Percentiles rank a stretch among this genome's conserved stretches.
phyloP scores from a whole-genome alignment of 352 stramenopile genomes.

The Poterioochromonas sp. region DNA sequence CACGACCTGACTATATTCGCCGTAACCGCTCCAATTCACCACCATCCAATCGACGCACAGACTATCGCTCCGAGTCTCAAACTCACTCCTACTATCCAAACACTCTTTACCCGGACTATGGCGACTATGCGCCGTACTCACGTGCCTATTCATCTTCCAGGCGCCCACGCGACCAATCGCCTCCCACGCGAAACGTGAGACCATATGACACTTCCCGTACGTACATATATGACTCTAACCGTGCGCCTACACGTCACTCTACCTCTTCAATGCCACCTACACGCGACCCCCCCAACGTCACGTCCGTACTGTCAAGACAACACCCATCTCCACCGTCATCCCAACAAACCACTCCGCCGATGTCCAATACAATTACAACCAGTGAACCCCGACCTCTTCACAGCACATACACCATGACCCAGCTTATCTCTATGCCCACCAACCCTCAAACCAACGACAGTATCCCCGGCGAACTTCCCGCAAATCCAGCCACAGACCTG shows the following conservation, averaged over 20 bases:
- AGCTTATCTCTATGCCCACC: slow-evolving; percentile 22
- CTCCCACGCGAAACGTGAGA: slow-evolving; percentile 26
- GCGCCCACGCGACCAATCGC: slow-evolving; percentile 18
- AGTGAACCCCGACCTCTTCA: slow-evolving; percentile 2
- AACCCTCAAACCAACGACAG: slow-evolving; percentile 9
- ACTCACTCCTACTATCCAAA: neutral
- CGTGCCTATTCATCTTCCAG: slow-evolving; percentile 4
- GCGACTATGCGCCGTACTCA: slow-evolving; percentile 21
- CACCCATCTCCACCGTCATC: slow-evolving; percentile 16
- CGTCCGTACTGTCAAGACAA: slow-evolving; percentile 17
- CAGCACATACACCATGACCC: slow-evolving; percentile 18
- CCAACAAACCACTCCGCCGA: slow-evolving; percentile 3
- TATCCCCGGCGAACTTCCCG: slow-evolving; percentile 19
- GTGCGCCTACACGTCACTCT: neutral
- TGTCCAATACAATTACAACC: neutral
- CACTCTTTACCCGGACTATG: slow-evolving; percentile 9
- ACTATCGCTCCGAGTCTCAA: slow-evolving; percentile 19
- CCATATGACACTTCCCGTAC: slow-evolving; percentile 19
- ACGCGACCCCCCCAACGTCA: neutral
- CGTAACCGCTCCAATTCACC: slow-evolving; percentile 27
- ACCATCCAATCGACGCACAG: slow-evolving; percentile 15
- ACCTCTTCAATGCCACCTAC: neutral
- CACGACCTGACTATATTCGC: slow-evolving; percentile 2
- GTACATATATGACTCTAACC: slow-evolving; percentile 19
- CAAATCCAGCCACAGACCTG: slow-evolving; percentile 27